phyloP scores from a whole-genome alignment of 495 filamentous ascomycete species.

The Penicillium canescens region DNA sequence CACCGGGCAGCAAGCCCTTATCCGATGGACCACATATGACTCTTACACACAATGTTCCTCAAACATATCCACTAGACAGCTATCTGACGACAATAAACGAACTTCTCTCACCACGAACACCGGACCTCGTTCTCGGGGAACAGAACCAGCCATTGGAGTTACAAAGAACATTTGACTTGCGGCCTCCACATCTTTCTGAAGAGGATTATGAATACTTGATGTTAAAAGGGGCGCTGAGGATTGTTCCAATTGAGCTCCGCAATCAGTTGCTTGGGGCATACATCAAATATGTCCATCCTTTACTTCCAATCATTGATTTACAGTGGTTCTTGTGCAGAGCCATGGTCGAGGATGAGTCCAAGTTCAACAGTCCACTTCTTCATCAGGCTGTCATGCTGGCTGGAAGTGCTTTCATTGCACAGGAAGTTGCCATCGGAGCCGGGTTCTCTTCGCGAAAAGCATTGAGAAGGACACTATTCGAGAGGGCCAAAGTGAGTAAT shows the following conservation, averaged over 20 bases:
- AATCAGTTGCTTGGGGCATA: constrained; percentile 5
- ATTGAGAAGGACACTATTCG: no score
- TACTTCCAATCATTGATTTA: constrained; percentile 4
- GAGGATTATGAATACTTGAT: constrained; percentile 1
- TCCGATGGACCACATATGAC: constrained; percentile 7
- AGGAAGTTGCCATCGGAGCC: no score
- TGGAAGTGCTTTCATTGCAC: no score
- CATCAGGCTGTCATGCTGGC: no score
- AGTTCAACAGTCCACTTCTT: not conserved
- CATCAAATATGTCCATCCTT: constrained; percentile 10
- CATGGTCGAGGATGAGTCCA: constrained; percentile 5
- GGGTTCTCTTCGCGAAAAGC: no score
- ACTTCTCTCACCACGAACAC: constrained; percentile 2
- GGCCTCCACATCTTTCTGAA: constrained; percentile 1
- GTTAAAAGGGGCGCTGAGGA: constrained; percentile 3
- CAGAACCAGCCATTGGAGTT: not conserved
- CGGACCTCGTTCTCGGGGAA: not conserved
- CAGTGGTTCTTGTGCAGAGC: constrained; percentile 5
- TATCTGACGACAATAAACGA: constrained; percentile 5
- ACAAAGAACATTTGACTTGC: not conserved
- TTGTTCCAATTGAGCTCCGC: constrained; percentile 3
- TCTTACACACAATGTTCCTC: constrained; percentile 3
- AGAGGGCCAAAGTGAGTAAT: not conserved
- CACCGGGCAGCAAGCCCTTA: constrained; percentile 2
- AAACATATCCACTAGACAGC: constrained; percentile 11